These are phyloP conservation scores for Areca catechu DNA, from an alignment of 176 grass and related monocot genomes.

Conservation along the genomic window DNA sequence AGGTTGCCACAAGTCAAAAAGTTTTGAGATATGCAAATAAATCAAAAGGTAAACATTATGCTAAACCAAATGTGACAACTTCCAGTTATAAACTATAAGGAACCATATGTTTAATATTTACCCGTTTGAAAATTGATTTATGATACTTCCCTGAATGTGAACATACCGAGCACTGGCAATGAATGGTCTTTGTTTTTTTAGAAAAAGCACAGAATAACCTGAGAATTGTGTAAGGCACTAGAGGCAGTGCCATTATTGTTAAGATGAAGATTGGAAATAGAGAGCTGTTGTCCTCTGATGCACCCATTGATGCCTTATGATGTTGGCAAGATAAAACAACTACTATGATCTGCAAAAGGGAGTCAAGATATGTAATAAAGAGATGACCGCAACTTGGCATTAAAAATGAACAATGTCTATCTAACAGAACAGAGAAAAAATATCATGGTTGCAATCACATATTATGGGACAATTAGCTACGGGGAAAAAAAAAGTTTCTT, in stretches of 20 bases:
- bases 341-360: too few species aligned
- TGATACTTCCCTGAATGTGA: slow-evolving; percentile 84
- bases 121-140: slow-evolving; percentile 96
- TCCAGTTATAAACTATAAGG: too few species aligned
- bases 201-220: slow-evolving; percentile 48
- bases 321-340: too few species aligned
- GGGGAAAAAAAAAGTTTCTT: too few species aligned
- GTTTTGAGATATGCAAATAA: slow-evolving; percentile 83
- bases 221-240: slow-evolving; percentile 82
- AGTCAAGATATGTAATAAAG: too few species aligned
- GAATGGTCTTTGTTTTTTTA: slow-evolving; percentile 79
- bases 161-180: slow-evolving; percentile 81
- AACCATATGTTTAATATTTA: slow-evolving; percentile 5
- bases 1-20: slow-evolving; percentile 89
- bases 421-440: too few species aligned
- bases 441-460: too few species aligned
- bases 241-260: slow-evolving; percentile 90
- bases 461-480: too few species aligned
- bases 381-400: too few species aligned
- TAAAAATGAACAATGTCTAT: too few species aligned
- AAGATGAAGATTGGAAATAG: slow-evolving; percentile 94
- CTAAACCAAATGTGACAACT: not conserved
- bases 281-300: slow-evolving; percentile 87
- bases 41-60: not conserved
- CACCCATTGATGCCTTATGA: slow-evolving; percentile 42